Evolutionary conservation across 345 rosid genomes (phyloP), one percentile per base, ranked within the genome.

Genomic region (Eucalyptus microcorys): DNA sequence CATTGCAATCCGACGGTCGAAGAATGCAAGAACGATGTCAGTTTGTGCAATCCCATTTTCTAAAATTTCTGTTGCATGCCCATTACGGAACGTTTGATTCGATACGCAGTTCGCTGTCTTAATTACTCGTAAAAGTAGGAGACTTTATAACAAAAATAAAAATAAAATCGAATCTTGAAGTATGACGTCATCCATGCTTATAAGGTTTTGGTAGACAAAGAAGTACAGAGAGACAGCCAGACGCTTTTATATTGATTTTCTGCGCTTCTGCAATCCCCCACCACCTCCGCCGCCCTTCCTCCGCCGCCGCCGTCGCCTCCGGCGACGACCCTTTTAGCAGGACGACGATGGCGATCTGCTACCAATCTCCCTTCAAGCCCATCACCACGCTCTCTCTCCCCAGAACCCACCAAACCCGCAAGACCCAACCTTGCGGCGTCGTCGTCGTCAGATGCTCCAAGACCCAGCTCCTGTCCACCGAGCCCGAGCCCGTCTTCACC

Each of bases 401-500:
- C 45, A 87, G 49, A 66, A 57, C 84, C 59, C 50, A 15, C 87
- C 87, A 22, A 26, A 6, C 76, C 88, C 27, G 27, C 47, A 87
- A 87, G 40, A 57, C 52, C 68, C 88, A 8, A 52, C 16, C 89
- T 80, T 49, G 30, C 61, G 30, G 30, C 61, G 61, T 55, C 61
- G 27, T 52, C 21, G 14, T 49, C 47, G 21, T 88, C 86, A 34
- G 49, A 71, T 88, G 86, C 86, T 52, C 86, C 50, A 80, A 66
- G 37, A 88, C 89, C 86, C 83, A 53, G 8, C 27, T 84, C 50
- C 30, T 27, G 34, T 30, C 89, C 57, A 26, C 94, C 42, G 98
- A 96, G 86, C 96, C 97, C 21, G 93, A 95, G 30, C 98, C 98
- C 26, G 89, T 96, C 43, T 97, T 91, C 93, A 90, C 95, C 86